Conservation (phyloP, 78 protist species). For the Pelomyxa schiedti region DNA sequence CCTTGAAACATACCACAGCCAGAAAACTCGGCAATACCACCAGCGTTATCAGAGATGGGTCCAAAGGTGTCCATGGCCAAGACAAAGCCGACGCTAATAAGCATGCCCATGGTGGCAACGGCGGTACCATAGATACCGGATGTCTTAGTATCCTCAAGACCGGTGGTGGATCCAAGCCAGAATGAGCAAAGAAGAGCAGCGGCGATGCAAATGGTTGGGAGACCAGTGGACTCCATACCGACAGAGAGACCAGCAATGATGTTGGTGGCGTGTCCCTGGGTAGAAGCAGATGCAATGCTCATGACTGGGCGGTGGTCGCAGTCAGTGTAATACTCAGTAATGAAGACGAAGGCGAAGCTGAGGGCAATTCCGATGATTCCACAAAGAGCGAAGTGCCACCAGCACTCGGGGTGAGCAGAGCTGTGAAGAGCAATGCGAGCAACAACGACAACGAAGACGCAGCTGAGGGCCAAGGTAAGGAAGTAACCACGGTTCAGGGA, state of each 20-base stretch:
- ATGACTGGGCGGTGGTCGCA: constrained; percentile 25
- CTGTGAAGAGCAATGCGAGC: constrained; percentile 16
- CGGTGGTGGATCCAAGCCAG: constrained; percentile 37
- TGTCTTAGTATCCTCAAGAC: constrained; percentile 3
- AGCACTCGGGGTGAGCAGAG: constrained; percentile 4
- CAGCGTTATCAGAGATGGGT: constrained; percentile 70
- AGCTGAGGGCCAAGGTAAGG: constrained; percentile 4
- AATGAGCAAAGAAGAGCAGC: constrained; percentile 31
- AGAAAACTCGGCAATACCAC: constrained; percentile 77
- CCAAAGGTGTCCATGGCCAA: constrained; percentile 61
- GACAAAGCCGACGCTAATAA: constrained; percentile 46
- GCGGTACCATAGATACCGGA: constrained; percentile 54
- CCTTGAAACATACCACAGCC: too few relatives aligned
- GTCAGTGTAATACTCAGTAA: constrained; percentile 47
- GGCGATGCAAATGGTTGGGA: constrained; percentile 38
- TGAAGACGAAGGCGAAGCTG: constrained; percentile 16
- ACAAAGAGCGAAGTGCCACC: constrained; percentile 35
- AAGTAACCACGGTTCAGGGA: constrained; percentile 20
- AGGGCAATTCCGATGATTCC: constrained; percentile 37
- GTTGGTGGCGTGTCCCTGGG: constrained; percentile 55
- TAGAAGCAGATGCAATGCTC: constrained; percentile 16
- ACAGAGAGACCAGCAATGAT: constrained; percentile 50
- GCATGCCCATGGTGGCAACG: constrained; percentile 73
- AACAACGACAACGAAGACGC: neutral
- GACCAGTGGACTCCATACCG: constrained; percentile 48